Conservation (phyloP, 768 basidiomycete genomes). For the Chalciporus piperatus region DNA sequence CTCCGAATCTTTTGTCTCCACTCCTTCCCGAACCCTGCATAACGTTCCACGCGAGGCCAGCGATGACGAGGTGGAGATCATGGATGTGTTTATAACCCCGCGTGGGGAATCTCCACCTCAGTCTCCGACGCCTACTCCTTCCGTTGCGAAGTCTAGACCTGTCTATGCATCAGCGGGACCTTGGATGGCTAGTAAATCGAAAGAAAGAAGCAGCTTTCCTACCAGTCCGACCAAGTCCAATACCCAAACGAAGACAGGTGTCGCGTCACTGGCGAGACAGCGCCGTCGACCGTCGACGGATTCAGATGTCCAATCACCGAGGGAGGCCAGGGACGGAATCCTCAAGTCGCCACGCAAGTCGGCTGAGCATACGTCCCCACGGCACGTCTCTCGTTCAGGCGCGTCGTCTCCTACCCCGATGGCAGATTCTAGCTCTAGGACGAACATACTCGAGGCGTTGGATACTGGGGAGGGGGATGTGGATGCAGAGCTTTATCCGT, state of each 20-base stretch:
- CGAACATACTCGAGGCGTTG: not conserved
- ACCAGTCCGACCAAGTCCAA: slow-evolving; percentile 9
- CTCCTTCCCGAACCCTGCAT: not conserved
- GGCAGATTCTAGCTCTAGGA: not conserved
- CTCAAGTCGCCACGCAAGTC: slow-evolving; percentile 28
- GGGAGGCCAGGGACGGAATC: slow-evolving; percentile 2
- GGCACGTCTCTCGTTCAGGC: slow-evolving; percentile 5
- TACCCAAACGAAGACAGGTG: not conserved
- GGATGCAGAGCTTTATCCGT: not conserved
- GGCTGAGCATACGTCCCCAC: slow-evolving; percentile 22
- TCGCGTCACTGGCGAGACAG: not conserved
- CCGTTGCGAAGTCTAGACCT: not conserved
- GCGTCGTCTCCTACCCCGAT: slow-evolving; percentile 15
- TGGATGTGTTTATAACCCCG: slow-evolving; percentile 24
- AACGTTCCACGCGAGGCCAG: not conserved
- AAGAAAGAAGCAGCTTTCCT: slow-evolving; percentile 4
- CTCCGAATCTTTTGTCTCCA: not conserved
- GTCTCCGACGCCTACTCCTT: slow-evolving; percentile 22
- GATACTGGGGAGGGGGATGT: not conserved
- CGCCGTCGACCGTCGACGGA: slow-evolving; percentile 2
- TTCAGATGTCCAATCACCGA: not conserved
- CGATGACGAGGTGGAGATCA: slow-evolving; percentile 6
- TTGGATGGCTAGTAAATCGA: not conserved
- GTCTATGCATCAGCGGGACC: not conserved
- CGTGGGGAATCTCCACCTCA: slow-evolving; percentile 17